Percentiles rank a stretch among this genome's conserved stretches.
phyloP scores from a whole-genome alignment of 1,284 basidiomycete species.

The Takashimella koratensis region DNA sequence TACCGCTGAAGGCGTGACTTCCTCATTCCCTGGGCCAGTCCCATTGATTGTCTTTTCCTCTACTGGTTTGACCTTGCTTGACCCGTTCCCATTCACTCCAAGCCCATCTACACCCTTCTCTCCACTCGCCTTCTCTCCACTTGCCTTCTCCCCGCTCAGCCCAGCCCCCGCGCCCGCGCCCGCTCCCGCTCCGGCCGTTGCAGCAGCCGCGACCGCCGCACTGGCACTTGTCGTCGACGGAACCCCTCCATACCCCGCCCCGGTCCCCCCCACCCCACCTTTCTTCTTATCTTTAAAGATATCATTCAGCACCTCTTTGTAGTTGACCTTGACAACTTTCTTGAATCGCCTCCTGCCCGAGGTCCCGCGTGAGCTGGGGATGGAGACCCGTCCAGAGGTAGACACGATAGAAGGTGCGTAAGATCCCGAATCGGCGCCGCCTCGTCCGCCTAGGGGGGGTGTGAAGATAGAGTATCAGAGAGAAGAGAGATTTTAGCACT shows the following conservation, averaged over 20 bases:
- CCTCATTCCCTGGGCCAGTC: too few relatives aligned
- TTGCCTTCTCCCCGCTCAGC: too few relatives aligned
- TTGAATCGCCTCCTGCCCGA: background rate
- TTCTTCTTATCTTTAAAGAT: conserved; percentile 46
- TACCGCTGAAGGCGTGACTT: too few relatives aligned
- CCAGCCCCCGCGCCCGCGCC: too few relatives aligned
- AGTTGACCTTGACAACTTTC: conserved; percentile 5
- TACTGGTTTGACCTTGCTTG: too few relatives aligned
- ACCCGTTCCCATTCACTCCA: too few relatives aligned
- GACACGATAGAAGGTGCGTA: conserved; percentile 2
- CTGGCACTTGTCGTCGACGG: background rate
- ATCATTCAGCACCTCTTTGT: conserved; percentile 47
- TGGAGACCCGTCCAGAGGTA: background rate
- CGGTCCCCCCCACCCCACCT: background rate
- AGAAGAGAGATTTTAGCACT: background rate
- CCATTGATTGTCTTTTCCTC: too few relatives aligned
- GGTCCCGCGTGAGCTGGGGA: background rate
- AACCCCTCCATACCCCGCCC: background rate
- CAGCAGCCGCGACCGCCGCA: background rate
- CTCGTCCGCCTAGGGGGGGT: background rate
- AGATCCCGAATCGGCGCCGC: background rate
- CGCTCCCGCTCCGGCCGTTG: too few relatives aligned
- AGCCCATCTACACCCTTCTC: too few relatives aligned
- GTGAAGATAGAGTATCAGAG: conserved; percentile 3
- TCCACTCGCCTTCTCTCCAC: too few relatives aligned